Evolutionary conservation across 2,329 filamentous ascomycete genomes (phyloP), one percentile per base, ranked within the genome.

Genomic region (Pyricularia sp.): DNA sequence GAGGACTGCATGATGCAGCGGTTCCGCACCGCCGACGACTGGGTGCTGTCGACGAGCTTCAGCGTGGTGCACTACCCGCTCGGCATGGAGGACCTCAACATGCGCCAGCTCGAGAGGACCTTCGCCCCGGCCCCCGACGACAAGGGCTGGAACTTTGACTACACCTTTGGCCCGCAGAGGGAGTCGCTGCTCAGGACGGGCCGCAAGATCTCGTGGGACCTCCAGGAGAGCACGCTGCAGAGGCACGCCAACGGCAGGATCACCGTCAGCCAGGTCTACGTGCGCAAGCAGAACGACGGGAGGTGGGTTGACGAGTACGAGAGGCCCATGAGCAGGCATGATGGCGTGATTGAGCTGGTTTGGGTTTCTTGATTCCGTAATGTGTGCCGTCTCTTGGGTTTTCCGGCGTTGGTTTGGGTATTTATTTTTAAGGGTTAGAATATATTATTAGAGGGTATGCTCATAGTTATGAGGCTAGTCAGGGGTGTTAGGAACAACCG

Each of bases 1-100:
- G 84, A 86, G 74, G 85, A 88, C 71, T 89, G 87, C 75, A 82
- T 83, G 26, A 77, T 89, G 69, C 83, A 85, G 73, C 83, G 87
- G 58, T 89, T 87, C 81, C 81, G 82, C 75, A 85, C 83, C 0
- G 72, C 75, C 17, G 84, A 85, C 70, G 77, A 84, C 73, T 86
- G 83, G 64, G 79, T 88, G 70, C 80, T 89, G 69, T 84, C 86
- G 6, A 85, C 85, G 30, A 86, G 86, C 10, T 89, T 85, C 76
- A 88, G 86, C 17, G 80, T 89, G 36, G 83, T 84, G 20, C 83
- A 85, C 69, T 88, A 89, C 71, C 83, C 83, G 1, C 73, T 78
- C 33, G 84, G 84, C 69, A 80, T 85, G 67, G 80, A 82, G 65
- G 42, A 25, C 17, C 11, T 66, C 1, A 58, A 67, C 81, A 74